Base-by-base conservation (phyloP, 768 basidiomycete species). In the Albatrellus ellisii region DNA sequence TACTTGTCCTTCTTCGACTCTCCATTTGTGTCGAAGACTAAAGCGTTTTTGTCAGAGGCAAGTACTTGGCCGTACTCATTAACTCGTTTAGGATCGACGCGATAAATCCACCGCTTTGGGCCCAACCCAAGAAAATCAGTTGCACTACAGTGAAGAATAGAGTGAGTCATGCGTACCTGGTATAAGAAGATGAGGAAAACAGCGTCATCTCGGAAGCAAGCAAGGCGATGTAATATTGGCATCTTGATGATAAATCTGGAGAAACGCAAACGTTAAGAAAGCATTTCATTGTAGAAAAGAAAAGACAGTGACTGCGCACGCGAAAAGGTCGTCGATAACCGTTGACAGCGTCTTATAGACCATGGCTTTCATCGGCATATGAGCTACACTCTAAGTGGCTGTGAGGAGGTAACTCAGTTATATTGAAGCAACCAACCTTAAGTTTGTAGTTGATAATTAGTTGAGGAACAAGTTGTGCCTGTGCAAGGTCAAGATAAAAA, bases 321-420 rank as follows among this genome's bases (percentile, higher is more conserved):
- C 80, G 58, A 89, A 88, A 52, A 94, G 75, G 60, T 97, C 90
- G 62, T 94, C 92, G 34, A 92, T 84, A 36, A 87, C 83, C 1
- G 81, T 87, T 34, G 87, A 83, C 45, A 94, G 68, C 1, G 85
- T 79, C 65, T 94, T 95, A 70, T 90, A 94, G 51, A 91, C 79
- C 87, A 98, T 90, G 3, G 92, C 85, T 59, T 92, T 95, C 82
- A 95, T 92, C 15, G 92, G 92, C 82, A 98, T 90, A 58, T 98
- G 94, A 34, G 94, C 84, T 26, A 95, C 91, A 58, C 83, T 89
- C 83, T 91, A 63, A 21, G 41, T 11, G 24, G 24, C 10, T 35
- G 12, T 18, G 33, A n/a, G n/a, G n/a, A n/a, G n/a, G n/a, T n/a
- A n/a, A n/a, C n/a, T 44, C 28, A 51, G 36, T 31, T 7, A 26